Evolutionary conservation across 2,329 filamentous ascomycete species (phyloP), one percentile per base, ranked within the genome.

Genomic region (Ophiostoma triangulosporum): DNA sequence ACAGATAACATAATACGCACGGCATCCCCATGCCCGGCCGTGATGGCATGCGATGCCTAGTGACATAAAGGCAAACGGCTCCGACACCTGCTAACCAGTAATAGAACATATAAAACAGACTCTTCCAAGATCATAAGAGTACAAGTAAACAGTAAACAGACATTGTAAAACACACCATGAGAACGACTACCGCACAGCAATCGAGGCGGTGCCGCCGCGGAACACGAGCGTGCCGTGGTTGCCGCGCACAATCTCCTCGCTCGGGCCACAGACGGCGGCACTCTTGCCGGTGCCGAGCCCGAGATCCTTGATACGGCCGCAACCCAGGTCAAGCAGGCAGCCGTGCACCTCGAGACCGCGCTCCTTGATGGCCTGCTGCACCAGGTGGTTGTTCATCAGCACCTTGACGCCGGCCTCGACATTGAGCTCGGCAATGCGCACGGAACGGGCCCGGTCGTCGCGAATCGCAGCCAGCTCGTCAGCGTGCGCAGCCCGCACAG

Each of bases 281-380:
- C 50, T 52, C 54, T 63, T 59, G 27, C 56, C 57, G 17, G 68
- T 73, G 46, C 75, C 73, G 50, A 70, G 61, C 20, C 71, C 70
- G 3, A 80, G 63, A 60, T 80, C 73, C 36, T 66, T 65, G 51
- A 80, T 65, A 56, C 69, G 69, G 12, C 77, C 77, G 20, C 63
- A 67, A 6, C 61, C 68, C 51, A 80, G 68, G 59, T 93, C 83
- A 65, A 87, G 91, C 14, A 94, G 72, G 52, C 83, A 73, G n/a
- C 86, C 88, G 65, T 93, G 86, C 6, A 94, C 76, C 67, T 83
- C 71, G 40, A 95, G 67, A 1, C 83, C 84, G 27, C 85, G 73
- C 61, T 88, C 81, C 58, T 72, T 67, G 56, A 89, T 78, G 26
- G 85, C 87, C 57, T 86, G 82, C 62, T 81, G 74, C 29, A 94